A percentile compares a stretch with the other conserved stretches of the same genome.
These are phyloP conservation scores for Rhodotorula sphaerocarpa DNA, from an alignment of 768 basidiomycete species.

Conservation along the genomic window DNA sequence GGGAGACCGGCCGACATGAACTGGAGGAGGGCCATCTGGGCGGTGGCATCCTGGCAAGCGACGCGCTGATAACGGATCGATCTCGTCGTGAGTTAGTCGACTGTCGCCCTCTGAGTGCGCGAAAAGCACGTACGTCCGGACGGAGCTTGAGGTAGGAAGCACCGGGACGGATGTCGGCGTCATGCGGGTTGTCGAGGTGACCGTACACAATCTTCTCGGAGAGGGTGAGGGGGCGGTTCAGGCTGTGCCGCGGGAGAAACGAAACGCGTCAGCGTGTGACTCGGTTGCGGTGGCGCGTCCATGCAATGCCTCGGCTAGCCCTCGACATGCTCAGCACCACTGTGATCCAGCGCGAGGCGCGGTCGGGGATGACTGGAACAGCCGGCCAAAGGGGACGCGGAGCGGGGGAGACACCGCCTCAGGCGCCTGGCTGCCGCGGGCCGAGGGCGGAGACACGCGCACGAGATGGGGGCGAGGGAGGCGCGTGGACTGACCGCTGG, in stretches of 20 bases:
- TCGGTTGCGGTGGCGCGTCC: background rate
- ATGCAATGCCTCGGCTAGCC: background rate
- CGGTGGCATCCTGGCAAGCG: constrained; percentile 50
- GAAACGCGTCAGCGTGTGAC: background rate
- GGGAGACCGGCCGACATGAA: constrained; percentile 99
- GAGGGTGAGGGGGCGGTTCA: constrained; percentile 38
- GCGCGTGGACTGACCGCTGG: constrained; percentile 34
- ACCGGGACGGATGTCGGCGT: constrained; percentile 84
- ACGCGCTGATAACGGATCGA: constrained; percentile 48
- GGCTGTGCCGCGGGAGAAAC: constrained; percentile 9
- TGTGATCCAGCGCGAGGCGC: too few species aligned
- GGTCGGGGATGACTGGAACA: too few species aligned
- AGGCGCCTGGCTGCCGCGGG: too few species aligned
- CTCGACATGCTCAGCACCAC: too few species aligned
- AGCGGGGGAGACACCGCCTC: background rate
- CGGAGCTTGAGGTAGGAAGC: constrained; percentile 93
- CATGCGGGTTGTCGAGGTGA: constrained; percentile 87
- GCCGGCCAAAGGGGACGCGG: background rate
- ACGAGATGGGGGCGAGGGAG: background rate
- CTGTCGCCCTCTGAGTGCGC: too few species aligned
- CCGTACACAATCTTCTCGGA: constrained; percentile 56
- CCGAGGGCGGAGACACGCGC: background rate
- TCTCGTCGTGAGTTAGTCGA: constrained; percentile 9
- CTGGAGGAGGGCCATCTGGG: constrained; percentile 96
- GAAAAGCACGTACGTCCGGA: constrained; percentile 78